Percentiles rank a stretch among this genome's conserved stretches.
Evolutionary conservation across 805 yeast genomes (phyloP).

Genomic region (Wickerhamomyces rabaulensis): DNA sequence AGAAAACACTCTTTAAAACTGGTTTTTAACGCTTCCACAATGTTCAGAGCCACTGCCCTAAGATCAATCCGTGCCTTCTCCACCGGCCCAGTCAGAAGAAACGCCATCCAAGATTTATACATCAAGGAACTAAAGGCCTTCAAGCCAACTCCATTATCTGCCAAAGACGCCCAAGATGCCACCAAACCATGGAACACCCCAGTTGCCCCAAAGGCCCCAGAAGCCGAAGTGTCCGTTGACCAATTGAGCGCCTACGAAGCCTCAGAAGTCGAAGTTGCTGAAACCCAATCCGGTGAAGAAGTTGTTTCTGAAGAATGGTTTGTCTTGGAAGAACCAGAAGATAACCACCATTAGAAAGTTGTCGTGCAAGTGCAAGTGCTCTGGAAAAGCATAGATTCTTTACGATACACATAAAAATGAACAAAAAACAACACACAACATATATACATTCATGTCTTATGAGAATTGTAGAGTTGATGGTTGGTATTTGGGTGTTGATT

Average conservation of each 20-base stretch:
- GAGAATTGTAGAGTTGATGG: too few species aligned
- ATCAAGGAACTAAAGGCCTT: constrained; percentile 81
- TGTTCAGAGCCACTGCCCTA: constrained; percentile 21
- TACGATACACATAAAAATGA: too few species aligned
- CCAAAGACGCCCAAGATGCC: constrained; percentile 69
- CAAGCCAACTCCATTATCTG: constrained; percentile 74
- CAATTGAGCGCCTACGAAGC: constrained; percentile 66
- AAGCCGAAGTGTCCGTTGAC: constrained; percentile 60
- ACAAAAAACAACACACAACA: too few species aligned
- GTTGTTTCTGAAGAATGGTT: constrained; percentile 59
- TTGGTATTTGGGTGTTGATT: too few species aligned
- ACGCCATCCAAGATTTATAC: constrained; percentile 81
- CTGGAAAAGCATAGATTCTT: not conserved
- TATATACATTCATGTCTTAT: not conserved
- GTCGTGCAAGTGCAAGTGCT: not conserved
- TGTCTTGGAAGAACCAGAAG: constrained; percentile 68
- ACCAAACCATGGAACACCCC: constrained; percentile 85
- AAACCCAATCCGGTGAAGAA: constrained; percentile 38
- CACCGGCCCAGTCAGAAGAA: constrained; percentile 29
- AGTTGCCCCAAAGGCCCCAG: constrained; percentile 69
- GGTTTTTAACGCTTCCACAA: constrained; percentile 1
- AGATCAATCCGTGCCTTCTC: constrained; percentile 31
- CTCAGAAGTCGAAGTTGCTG: constrained; percentile 67
- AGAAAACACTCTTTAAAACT: too few species aligned
- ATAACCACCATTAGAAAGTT: constrained; percentile 37